phyloP scores from a whole-genome alignment of 345 rosid species.

The Hirschfeldia incana region DNA sequence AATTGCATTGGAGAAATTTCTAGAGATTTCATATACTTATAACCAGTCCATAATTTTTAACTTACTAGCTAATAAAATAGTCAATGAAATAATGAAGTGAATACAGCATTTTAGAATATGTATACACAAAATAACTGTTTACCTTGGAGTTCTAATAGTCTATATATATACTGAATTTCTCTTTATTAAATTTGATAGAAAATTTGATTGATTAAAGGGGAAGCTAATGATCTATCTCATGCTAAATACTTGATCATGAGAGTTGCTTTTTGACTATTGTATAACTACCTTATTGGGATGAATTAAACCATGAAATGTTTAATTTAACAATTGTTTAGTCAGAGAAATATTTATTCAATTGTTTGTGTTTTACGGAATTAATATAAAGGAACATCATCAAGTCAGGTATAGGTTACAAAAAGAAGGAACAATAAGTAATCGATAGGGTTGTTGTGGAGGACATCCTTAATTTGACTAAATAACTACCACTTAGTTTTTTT shows the following conservation, averaged over 20 bases:
- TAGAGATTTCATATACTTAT: neutral
- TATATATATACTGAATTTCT: neutral
- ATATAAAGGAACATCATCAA: slow-evolving; percentile 9
- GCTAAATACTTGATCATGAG: slow-evolving; percentile 31
- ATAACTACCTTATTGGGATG: slow-evolving; percentile 34
- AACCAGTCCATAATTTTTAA: neutral
- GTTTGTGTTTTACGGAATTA: slow-evolving; percentile 1
- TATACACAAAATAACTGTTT: neutral
- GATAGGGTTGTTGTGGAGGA: slow-evolving; percentile 32
- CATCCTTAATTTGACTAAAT: slow-evolving; percentile 33
- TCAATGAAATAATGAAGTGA: neutral
- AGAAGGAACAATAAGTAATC: slow-evolving; percentile 28
- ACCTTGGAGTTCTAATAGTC: neutral
- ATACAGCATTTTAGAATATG: neutral
- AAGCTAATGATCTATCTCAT: slow-evolving; percentile 20
- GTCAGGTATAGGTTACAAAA: slow-evolving; percentile 34
- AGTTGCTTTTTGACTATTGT: slow-evolving; percentile 32
- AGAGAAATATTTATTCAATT: slow-evolving; percentile 1
- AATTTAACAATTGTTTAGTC: neutral
- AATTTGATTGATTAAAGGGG: slow-evolving; percentile 15
- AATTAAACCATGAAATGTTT: neutral
- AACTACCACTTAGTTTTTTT: slow-evolving; percentile 24
- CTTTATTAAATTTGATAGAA: neutral
- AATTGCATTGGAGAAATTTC: neutral
- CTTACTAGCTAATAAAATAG: neutral